Percentiles rank a stretch among this genome's conserved stretches.
phyloP scores from a whole-genome alignment of 768 basidiomycete species.

The Kwoniella shandongensis region DNA sequence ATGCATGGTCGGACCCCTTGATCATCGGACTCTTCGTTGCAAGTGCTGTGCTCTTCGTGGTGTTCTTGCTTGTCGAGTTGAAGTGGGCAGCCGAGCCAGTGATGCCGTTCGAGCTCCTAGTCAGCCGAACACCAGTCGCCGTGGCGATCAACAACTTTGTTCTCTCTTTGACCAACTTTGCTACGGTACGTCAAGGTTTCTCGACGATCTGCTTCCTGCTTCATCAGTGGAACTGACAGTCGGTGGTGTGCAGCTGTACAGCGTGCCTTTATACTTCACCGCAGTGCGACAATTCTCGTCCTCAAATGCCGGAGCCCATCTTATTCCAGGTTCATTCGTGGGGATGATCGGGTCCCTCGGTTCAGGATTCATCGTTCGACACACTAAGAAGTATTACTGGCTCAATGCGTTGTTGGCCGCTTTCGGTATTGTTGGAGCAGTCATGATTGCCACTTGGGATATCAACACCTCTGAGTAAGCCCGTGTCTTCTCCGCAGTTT shows the following conservation, averaged over 20 bases:
- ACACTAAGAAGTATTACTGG: constrained; percentile 78
- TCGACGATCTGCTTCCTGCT: too few species aligned
- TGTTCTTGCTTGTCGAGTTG: constrained; percentile 78
- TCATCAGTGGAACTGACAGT: background rate
- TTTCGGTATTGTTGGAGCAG: constrained; percentile 59
- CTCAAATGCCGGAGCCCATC: constrained; percentile 73
- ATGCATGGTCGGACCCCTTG: constrained; percentile 69
- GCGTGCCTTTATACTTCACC: constrained; percentile 83
- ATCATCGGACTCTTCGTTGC: constrained; percentile 65
- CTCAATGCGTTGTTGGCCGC: constrained; percentile 63
- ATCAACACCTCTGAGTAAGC: constrained; percentile 55
- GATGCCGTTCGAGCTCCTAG: constrained; percentile 79
- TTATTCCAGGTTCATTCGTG: constrained; percentile 83
- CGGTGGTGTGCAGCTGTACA: constrained; percentile 62
- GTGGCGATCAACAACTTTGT: constrained; percentile 76
- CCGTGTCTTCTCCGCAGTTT: constrained; percentile 30
- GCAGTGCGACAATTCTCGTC: constrained; percentile 73
- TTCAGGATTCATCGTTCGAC: constrained; percentile 69
- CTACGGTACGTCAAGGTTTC: constrained; percentile 21
- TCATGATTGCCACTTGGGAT: constrained; percentile 64
- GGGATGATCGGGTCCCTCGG: constrained; percentile 83
- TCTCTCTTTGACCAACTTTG: constrained; percentile 48
- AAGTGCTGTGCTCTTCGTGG: constrained; percentile 60
- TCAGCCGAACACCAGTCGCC: constrained; percentile 74
- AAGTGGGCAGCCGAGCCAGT: constrained; percentile 78